Base-by-base conservation (phyloP, 2,329 filamentous ascomycete genomes). In the Aspergillus sp. region DNA sequence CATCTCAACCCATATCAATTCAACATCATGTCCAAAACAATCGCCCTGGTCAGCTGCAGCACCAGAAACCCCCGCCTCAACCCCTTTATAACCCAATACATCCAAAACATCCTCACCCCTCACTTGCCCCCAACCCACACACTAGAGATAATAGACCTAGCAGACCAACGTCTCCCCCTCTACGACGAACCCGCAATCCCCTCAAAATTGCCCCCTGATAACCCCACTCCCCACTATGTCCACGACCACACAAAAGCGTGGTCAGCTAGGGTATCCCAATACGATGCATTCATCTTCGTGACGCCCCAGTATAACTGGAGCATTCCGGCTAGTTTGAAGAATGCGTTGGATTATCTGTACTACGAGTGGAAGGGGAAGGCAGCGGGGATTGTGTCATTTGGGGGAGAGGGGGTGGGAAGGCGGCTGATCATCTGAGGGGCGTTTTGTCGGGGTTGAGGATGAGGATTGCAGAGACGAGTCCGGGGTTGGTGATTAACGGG, bases 341-440 rank as follows among this genome's bases (percentile, higher is more conserved):
- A 82, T 54, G 79, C 80, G 5, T 71, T 84, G 43, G 81, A 83
- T 57, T 83, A 79, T 53, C 68, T 84, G 1, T 74, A 70, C 51
- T 64, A 81, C 52, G 79, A 82, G 55, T 82, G 77, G 75, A 70
- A 61, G 26, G 75, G 72, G 7, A 82, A 82, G 58, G 74, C 77
- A 0, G 70, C 69, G 12, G 62, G 65, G 37, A 67, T 82, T 44
- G 69, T 83, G 27, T 75, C 69, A 44, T 82, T 82, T 60, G 79
- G 79, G 5, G 69, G 0, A 57, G 60, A 27, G 70, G 70, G 1
- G 69, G 70, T 0, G 58, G 45, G 2, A 68, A 70, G 38, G 62
- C 62, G 2, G 62, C 62, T 2, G 61, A 43, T 27, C 65, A 69
- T 46, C 49, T 72, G 49, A 50, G 49, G 26, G 47, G 59, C 19